Evolutionary conservation across 495 filamentous ascomycete species (phyloP).

Genomic region (Friedmanniomyces simplex): DNA sequence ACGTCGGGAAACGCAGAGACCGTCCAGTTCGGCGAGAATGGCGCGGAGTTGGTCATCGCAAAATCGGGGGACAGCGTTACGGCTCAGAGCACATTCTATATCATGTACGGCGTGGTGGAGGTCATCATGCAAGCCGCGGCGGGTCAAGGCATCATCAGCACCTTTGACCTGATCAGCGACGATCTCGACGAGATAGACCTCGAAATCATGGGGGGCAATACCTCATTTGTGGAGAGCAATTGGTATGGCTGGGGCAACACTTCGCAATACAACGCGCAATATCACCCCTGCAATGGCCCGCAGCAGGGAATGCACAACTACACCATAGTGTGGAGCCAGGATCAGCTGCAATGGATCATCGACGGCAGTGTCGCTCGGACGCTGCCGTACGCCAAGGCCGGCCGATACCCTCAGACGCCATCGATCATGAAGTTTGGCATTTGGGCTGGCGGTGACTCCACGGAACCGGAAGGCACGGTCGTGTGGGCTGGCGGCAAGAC

Average conservation of each 20-base stretch:
- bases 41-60: slow-evolving; percentile 59
- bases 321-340: slow-evolving; percentile 66
- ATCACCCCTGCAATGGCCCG: slow-evolving; percentile 12
- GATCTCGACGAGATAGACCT: slow-evolving; percentile 85
- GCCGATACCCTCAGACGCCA: slow-evolving; percentile 73
- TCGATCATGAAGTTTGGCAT: slow-evolving; percentile 72
- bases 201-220: slow-evolving; percentile 29
- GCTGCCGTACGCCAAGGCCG: slow-evolving; percentile 53
- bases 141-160: slow-evolving; percentile 74
- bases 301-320: slow-evolving; percentile 60
- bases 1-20: slow-evolving; percentile 37
- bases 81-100: slow-evolving; percentile 60
- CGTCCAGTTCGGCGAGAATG: slow-evolving; percentile 43
- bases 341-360: slow-evolving; percentile 60
- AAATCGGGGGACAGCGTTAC: slow-evolving; percentile 65
- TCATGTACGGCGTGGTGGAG: slow-evolving; percentile 66
- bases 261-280: slow-evolving; percentile 50
- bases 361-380: slow-evolving; percentile 58
- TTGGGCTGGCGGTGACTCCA: slow-evolving; percentile 72
- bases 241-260: slow-evolving; percentile 80
- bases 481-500: slow-evolving; percentile 74
- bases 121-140: slow-evolving; percentile 60
- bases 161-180: slow-evolving; percentile 72
- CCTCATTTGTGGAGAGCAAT: slow-evolving; percentile 57
- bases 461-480: slow-evolving; percentile 34